phyloP scores from a whole-genome alignment of 495 filamentous ascomycete species.

The Eremomyces bilateralis region DNA sequence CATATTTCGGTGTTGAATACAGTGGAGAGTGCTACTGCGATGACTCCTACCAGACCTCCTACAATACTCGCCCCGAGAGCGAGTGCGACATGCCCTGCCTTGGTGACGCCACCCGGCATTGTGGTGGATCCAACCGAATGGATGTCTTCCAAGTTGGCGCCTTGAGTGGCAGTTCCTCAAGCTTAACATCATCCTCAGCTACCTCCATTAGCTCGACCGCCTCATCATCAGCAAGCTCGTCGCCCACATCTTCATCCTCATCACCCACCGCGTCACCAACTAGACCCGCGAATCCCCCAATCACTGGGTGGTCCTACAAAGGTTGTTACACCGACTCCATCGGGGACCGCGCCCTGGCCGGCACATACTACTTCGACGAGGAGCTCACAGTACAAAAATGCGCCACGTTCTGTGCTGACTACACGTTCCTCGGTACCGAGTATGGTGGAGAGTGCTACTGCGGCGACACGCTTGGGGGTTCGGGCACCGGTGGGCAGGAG shows the following conservation, averaged over 20 bases:
- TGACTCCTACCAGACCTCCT: too few relatives aligned
- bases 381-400: too few relatives aligned
- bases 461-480: conserved; percentile 13
- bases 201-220: background rate
- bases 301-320: conserved; percentile 5
- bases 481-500: conserved; percentile 4
- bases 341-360: too few relatives aligned
- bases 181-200: too few relatives aligned
- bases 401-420: too few relatives aligned
- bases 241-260: background rate
- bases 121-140: conserved; percentile 13
- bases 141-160: conserved; percentile 16
- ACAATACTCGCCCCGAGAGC: conserved; percentile 12
- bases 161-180: background rate
- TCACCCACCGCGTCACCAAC: background rate
- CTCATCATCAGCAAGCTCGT: background rate
- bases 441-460: conserved; percentile 25
- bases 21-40: conserved; percentile 18
- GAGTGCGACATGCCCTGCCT: conserved; percentile 14
- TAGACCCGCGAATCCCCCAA: conserved; percentile 2
- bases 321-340: conserved; percentile 4
- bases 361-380: too few relatives aligned
- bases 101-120: conserved; percentile 21
- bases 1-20: conserved; percentile 16
- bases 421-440: too few relatives aligned